phyloP scores from a whole-genome alignment of 2,329 filamentous ascomycete genomes.

The Diaporthe vaccinii region DNA sequence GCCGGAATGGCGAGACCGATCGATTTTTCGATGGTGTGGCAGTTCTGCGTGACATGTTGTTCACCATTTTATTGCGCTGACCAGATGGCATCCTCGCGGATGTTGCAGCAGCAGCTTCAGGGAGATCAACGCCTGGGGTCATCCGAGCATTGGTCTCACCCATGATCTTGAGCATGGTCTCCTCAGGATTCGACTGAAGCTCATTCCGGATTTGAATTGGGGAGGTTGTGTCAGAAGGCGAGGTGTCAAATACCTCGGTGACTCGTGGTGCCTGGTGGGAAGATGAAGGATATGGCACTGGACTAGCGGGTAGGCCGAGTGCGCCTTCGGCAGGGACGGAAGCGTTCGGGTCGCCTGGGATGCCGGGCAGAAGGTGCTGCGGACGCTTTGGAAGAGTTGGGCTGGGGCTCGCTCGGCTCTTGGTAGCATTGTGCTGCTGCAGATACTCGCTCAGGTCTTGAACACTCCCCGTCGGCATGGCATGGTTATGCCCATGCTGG shows the following conservation, averaged over 20 bases:
- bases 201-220: slow-evolving; percentile 68
- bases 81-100: slow-evolving; percentile 68
- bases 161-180: slow-evolving; percentile 76
- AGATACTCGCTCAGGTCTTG: slow-evolving; percentile 74
- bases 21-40: slow-evolving; percentile 46
- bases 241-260: slow-evolving; percentile 71
- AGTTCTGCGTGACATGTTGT: slow-evolving; percentile 67
- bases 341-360: slow-evolving; percentile 56
- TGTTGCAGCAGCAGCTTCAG: slow-evolving; percentile 69
- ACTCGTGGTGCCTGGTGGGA: slow-evolving; percentile 61
- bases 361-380: slow-evolving; percentile 68
- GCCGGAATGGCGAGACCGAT: slow-evolving; percentile 43
- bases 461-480: slow-evolving; percentile 67
- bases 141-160: slow-evolving; percentile 72
- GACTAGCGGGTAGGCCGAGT: slow-evolving; percentile 48
- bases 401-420: slow-evolving; percentile 56
- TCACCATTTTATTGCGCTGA: slow-evolving; percentile 70
- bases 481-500: slow-evolving; percentile 53
- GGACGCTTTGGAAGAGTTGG: slow-evolving; percentile 61
- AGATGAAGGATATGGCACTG: slow-evolving; percentile 45
- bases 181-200: slow-evolving; percentile 69
- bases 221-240: slow-evolving; percentile 59
- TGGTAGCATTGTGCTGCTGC: slow-evolving; percentile 55
- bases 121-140: slow-evolving; percentile 63
- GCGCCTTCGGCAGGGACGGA: slow-evolving; percentile 48